These are phyloP conservation scores for Aegilops sharonensis DNA, from an alignment of 176 grass and related monocot genomes.

Conservation along the genomic window DNA sequence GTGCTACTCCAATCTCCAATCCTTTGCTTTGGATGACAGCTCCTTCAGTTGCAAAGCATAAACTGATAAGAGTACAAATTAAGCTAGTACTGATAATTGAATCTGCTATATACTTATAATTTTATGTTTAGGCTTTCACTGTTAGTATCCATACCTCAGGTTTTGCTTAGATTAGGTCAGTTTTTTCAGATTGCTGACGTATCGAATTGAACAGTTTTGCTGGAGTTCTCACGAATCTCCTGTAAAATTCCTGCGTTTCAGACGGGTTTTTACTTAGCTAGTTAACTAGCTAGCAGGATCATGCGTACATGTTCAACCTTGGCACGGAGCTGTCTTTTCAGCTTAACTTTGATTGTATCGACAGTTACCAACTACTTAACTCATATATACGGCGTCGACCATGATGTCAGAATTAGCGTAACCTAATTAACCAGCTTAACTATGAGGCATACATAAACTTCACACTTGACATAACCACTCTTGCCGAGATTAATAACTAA, in stretches of 20 bases:
- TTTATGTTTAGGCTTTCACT: not conserved
- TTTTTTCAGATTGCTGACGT: not conserved
- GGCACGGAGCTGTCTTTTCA: not conserved
- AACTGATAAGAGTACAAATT: not conserved
- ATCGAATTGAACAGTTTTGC: not conserved
- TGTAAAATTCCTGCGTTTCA: not conserved
- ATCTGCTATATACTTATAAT: not conserved
- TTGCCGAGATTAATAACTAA: not conserved
- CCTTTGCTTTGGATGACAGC: not conserved
- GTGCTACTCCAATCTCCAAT: not conserved
- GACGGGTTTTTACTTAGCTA: not conserved
- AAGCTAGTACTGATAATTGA: not conserved
- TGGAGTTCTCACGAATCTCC: not conserved
- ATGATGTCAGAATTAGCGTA: not conserved
- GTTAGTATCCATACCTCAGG: not conserved
- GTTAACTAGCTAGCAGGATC: not conserved
- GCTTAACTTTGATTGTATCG: not conserved
- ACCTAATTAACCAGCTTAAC: not conserved
- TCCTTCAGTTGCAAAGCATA: not conserved
- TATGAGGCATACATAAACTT: not conserved
- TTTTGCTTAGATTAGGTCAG: not conserved
- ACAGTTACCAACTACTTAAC: not conserved
- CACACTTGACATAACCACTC: not conserved
- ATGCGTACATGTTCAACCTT: constrained; percentile 6
- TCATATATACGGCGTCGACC: not conserved